Base-by-base conservation (phyloP, 2,329 filamentous ascomycete genomes). In the Nothopassalora personata region DNA sequence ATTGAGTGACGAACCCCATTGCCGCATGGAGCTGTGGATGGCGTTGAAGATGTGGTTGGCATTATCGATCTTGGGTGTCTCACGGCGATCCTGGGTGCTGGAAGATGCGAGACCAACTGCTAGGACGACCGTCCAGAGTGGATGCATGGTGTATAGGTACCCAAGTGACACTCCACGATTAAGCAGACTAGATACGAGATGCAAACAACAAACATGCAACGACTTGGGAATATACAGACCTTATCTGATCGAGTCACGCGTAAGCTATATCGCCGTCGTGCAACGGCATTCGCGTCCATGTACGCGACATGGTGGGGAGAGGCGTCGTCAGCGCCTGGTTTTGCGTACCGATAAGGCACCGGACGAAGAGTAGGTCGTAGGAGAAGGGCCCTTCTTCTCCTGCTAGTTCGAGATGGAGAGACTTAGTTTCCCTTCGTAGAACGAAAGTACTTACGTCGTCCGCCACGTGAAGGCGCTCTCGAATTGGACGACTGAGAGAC, bases 1-100 rank as follows among this genome's bases (percentile, higher is more conserved):
- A 59, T 89, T 81, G 2, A 89, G 70, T 0, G 86, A 86, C 0
- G 86, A 89, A 1, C 86, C 88, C 83, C 86, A 91, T 76, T 91
- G 87, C 36, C 88, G 80, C 77, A 88, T 85, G 0, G 87, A 86
- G 9, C 85, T 85, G 64, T 90, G 85, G 18, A 91, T 77, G 15
- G 86, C 80, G 68, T 91, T 91, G 80, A 91, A 91, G 57, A 91
- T 83, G 34, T 65, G 57, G 47, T 67, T 67, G n/a, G 62, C 56
- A 55, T 67, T 58, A 8, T 61, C 47, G 19, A 28, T 18, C 30
- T 7, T 19, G 6, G 19, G 47, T 10, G 19, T 5, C 7, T 50
- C 5, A 47, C 28, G 6, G 33, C 55, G 13, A 31, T 50, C 47
- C 13, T 50, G 4, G 7, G 11, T n/a, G n/a, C 10, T 50, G 3